phyloP scores from a whole-genome alignment of 148 eudicot genomes.

The Nyssa sinensis region DNA sequence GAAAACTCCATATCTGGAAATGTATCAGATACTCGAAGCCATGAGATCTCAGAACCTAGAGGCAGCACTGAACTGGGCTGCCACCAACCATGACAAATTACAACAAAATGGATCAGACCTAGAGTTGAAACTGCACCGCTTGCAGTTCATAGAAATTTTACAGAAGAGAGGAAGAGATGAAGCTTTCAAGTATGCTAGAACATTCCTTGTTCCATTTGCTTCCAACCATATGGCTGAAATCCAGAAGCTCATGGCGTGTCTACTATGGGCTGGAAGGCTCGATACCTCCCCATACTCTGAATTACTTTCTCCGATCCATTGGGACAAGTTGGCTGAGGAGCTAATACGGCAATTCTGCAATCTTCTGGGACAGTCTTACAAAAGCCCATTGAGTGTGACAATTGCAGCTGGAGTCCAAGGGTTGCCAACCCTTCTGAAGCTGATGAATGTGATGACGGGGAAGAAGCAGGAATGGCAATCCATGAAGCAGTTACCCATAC shows the following conservation, averaged over 20 bases:
- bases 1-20: slow-evolving; percentile 57
- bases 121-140: slow-evolving; percentile 66
- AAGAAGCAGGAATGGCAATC: slow-evolving; percentile 85
- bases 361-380: slow-evolving; percentile 63
- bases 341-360: slow-evolving; percentile 58
- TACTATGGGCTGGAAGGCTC: slow-evolving; percentile 71
- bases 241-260: slow-evolving; percentile 70
- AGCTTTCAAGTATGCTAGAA: slow-evolving; percentile 63
- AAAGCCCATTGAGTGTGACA: slow-evolving; percentile 72
- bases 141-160: slow-evolving; percentile 66
- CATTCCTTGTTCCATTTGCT: slow-evolving; percentile 52
- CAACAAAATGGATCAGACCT: slow-evolving; percentile 61
- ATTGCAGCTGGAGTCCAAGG: slow-evolving; percentile 80
- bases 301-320: slow-evolving; percentile 46
- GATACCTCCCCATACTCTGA: slow-evolving; percentile 75
- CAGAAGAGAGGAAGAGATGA: slow-evolving; percentile 57
- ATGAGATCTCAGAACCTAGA: slow-evolving; percentile 53
- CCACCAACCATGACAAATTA: slow-evolving; percentile 52
- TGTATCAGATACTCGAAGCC: slow-evolving; percentile 72
- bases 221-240: slow-evolving; percentile 48
- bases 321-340: slow-evolving; percentile 70
- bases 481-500: slow-evolving; percentile 81
- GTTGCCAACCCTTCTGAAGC: slow-evolving; percentile 76
- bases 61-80: slow-evolving; percentile 71
- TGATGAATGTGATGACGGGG: slow-evolving; percentile 82